Evolutionary conservation across 2,329 filamentous ascomycete genomes (phyloP).

Genomic region (Neoscytalidium dimidiatum): DNA sequence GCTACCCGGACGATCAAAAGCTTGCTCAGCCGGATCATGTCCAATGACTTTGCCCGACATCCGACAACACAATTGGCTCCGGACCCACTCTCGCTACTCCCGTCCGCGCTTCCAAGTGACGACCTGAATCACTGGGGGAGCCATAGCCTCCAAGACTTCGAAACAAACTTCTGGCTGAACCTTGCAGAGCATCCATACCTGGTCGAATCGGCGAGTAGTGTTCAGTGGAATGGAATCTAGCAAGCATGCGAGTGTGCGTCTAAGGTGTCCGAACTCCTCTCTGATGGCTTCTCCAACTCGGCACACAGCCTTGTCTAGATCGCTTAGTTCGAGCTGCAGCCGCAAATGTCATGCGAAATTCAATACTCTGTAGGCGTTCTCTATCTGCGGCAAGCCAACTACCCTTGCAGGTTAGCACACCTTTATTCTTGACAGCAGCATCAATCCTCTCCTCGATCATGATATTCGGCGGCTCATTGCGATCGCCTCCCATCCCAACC

Average conservation of each 20-base stretch:
- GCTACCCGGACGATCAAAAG: constrained; percentile 4
- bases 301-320: not conserved
- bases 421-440: constrained; percentile 19
- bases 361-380: not conserved
- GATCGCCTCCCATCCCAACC: not conserved
- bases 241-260: not conserved
- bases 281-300: constrained; percentile 1
- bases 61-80: not conserved
- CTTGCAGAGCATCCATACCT: constrained; percentile 7
- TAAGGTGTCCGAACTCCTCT: not conserved
- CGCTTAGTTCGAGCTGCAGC: constrained; percentile 7
- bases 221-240: not conserved
- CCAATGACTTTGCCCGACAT: not conserved
- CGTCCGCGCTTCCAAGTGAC: not conserved
- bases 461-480: not conserved
- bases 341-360: constrained; percentile 18
- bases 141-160: not conserved
- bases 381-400: constrained; percentile 24
- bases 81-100: not conserved
- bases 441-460: constrained; percentile 27
- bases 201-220: not conserved
- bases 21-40: not conserved
- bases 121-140: not conserved
- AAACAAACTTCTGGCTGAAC: not conserved
- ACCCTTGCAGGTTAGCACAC: constrained; percentile 26